A percentile compares a stretch with the other conserved stretches of the same genome.
Conservation (phyloP, 2,329 filamentous ascomycete genomes). For the Botryotinia convoluta region DNA sequence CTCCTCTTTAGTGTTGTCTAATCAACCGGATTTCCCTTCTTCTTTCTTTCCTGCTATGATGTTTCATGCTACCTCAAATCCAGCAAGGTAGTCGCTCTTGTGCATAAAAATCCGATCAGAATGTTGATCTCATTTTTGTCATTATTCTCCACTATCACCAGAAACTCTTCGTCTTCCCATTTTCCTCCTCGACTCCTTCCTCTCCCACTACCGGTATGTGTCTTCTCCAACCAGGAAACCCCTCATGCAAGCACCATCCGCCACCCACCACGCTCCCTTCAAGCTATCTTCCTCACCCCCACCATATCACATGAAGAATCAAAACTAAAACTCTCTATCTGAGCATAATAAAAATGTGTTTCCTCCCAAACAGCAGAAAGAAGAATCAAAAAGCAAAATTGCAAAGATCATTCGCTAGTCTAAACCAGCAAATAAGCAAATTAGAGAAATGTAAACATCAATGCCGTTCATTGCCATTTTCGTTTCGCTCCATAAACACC, state of each 20-base stretch:
- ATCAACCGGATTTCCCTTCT: neutral
- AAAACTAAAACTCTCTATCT: constrained; percentile 2
- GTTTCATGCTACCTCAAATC: constrained; percentile 5
- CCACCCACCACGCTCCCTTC: neutral
- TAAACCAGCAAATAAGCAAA: constrained; percentile 7
- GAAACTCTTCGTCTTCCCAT: neutral
- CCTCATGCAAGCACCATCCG: neutral
- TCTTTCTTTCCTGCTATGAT: no score
- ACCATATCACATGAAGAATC: constrained; percentile 10
- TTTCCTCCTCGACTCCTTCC: neutral
- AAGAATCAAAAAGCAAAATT: neutral
- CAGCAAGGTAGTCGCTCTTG: neutral
- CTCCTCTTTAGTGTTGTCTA: neutral
- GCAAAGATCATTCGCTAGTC: constrained; percentile 4
- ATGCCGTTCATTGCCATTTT: constrained; percentile 5
- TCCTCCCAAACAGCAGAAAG: neutral
- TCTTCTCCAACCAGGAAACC: neutral
- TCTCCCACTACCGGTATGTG: neutral
- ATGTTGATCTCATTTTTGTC: neutral
- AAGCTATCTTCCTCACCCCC: neutral
- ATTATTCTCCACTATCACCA: constrained; percentile 4
- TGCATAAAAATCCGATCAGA: neutral
- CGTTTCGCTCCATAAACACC: constrained; percentile 13
- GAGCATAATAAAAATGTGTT: constrained; percentile 6
- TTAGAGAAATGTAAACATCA: constrained; percentile 5